Percentiles rank a stretch among this genome's conserved stretches.
Evolutionary conservation across 2,329 filamentous ascomycete genomes (phyloP).

Genomic region (Fonsecaea multimorphosa): DNA sequence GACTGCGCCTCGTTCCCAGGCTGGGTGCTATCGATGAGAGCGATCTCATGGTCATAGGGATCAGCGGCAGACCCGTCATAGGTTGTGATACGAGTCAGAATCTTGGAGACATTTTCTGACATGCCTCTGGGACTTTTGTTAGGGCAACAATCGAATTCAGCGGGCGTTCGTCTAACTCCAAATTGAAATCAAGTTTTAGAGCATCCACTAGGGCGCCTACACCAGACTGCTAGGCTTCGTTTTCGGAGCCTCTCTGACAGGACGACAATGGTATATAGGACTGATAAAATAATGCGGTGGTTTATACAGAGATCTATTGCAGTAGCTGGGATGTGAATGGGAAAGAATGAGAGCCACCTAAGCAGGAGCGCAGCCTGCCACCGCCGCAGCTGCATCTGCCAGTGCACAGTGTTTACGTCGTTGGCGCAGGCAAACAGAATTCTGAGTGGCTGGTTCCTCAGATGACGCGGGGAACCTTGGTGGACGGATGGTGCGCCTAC

Average conservation of each 20-base stretch:
- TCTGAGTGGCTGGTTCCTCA: conserved; percentile 3
- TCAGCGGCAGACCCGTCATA: conserved; percentile 35
- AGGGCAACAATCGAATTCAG: not conserved
- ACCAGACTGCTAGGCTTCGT: not conserved
- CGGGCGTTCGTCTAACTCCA: not conserved
- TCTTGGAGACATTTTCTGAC: conserved; percentile 33
- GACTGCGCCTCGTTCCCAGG: conserved; percentile 38
- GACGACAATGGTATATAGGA: not conserved
- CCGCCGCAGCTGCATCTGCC: not conserved
- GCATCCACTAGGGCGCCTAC: too few relatives aligned
- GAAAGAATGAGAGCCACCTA: not conserved
- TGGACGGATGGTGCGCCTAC: not conserved
- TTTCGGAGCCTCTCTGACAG: not conserved
- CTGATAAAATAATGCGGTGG: not conserved
- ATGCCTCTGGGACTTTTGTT: conserved; percentile 22
- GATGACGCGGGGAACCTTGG: conserved; percentile 3
- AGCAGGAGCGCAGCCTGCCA: not conserved
- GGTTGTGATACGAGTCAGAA: conserved; percentile 29
- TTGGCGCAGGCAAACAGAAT: conserved; percentile 12
- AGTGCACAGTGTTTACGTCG: conserved; percentile 24
- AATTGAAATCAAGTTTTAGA: not conserved
- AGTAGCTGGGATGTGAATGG: not conserved
- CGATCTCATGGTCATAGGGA: conserved; percentile 39
- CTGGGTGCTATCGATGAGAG: conserved; percentile 51
- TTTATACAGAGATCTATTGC: not conserved